Evolutionary conservation across 1,284 basidiomycete genomes (phyloP).

Genomic region (Melampsora americana): DNA sequence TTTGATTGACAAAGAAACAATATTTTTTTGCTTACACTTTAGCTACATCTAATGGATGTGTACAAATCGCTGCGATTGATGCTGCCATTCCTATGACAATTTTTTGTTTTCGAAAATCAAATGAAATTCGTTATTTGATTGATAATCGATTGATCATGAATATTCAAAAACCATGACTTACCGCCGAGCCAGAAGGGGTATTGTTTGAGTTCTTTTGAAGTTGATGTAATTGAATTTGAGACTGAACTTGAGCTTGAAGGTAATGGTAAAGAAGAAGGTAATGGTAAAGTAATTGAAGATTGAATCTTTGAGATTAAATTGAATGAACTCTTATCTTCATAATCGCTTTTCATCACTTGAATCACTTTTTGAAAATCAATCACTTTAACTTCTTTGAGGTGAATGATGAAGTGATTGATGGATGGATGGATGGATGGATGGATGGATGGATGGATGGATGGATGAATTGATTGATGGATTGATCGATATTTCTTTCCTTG

Average conservation of each 20-base stretch:
- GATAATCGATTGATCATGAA: not conserved
- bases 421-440: no score
- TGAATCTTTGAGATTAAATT: not conserved
- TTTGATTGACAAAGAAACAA: not conserved
- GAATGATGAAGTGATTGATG: no score
- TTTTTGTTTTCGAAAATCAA: not conserved
- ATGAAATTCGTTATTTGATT: not conserved
- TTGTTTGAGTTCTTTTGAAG: not conserved
- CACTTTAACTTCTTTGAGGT: no score
- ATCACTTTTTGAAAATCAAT: not conserved
- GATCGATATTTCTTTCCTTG: no score
- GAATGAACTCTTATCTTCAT: not conserved
- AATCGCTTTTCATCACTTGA: not conserved
- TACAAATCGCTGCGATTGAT: slow-evolving; percentile 35
- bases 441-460: no score
- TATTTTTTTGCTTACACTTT: slow-evolving; percentile 22
- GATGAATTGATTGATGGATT: not conserved
- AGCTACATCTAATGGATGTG: slow-evolving; percentile 43
- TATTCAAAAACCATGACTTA: slow-evolving; percentile 11
- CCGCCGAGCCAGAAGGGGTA: slow-evolving; percentile 44
- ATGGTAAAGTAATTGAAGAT: no score
- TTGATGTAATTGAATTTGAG: not conserved
- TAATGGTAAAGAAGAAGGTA: no score
- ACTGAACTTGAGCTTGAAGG: not conserved
- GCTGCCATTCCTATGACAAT: slow-evolving; percentile 41